Evolutionary conservation across 2,329 filamentous ascomycete species (phyloP).

Genomic region (Botrytis fabae): DNA sequence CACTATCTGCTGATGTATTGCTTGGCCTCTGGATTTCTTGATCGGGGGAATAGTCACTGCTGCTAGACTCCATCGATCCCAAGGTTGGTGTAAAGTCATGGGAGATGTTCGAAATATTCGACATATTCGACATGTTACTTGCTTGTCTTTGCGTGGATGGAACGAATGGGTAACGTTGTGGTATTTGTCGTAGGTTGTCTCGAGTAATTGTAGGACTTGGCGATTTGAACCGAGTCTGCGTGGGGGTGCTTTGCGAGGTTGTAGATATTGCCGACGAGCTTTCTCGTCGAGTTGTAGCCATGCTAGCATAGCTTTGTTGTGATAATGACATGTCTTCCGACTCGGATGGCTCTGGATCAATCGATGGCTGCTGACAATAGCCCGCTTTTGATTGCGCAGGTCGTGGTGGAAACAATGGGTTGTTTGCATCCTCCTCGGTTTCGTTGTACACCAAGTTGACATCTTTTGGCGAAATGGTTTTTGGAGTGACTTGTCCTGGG

Average conservation of each 20-base stretch:
- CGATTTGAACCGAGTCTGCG: constrained; percentile 47
- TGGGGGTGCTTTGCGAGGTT: constrained; percentile 37
- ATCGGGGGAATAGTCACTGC: constrained; percentile 43
- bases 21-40: constrained; percentile 50
- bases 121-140: constrained; percentile 31
- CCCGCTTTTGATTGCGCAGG: constrained; percentile 46
- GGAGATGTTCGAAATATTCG: constrained; percentile 29
- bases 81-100: constrained; percentile 40
- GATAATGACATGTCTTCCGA: constrained; percentile 40
- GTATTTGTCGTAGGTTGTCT: constrained; percentile 33
- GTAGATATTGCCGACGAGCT: constrained; percentile 41
- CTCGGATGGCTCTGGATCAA: constrained; percentile 37
- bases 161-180: constrained; percentile 40
- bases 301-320: constrained; percentile 46
- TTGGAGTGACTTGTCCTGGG: constrained; percentile 55
- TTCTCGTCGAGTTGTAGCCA: constrained; percentile 45
- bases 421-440: constrained; percentile 65
- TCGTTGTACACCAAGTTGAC: constrained; percentile 84
- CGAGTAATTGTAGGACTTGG: constrained; percentile 44
- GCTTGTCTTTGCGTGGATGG: constrained; percentile 33
- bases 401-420: constrained; percentile 65
- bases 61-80: constrained; percentile 45
- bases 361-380: constrained; percentile 31
- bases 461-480: constrained; percentile 94
- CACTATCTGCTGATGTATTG: constrained; percentile 70